Percentiles rank a stretch among this genome's conserved stretches.
Conservation (phyloP, 352 stramenopile genomes). For the Globisporangium apiculatum region DNA sequence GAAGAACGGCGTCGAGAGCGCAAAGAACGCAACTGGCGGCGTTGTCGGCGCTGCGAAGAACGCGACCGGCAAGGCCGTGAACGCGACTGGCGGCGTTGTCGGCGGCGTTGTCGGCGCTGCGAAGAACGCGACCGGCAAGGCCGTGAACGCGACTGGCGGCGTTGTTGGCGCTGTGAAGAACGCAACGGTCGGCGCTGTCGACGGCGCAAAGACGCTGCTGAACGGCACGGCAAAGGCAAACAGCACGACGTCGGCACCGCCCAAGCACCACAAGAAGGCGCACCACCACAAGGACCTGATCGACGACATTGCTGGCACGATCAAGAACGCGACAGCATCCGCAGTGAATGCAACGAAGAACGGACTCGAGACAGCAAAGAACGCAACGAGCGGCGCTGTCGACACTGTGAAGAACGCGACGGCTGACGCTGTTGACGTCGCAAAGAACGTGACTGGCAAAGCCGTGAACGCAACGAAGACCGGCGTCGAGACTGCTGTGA, state of each 20-base stretch:
- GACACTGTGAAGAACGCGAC: not conserved
- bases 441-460: not conserved
- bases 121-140: slow-evolving; percentile 1
- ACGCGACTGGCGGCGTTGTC: not conserved
- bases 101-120: not conserved
- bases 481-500: not conserved
- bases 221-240: not conserved
- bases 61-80: not conserved
- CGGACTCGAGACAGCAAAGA: not conserved
- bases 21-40: not conserved
- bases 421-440: not conserved
- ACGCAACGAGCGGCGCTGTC: too few relatives aligned
- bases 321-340: not conserved
- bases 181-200: slow-evolving; percentile 9
- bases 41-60: not conserved
- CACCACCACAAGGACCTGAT: slow-evolving; percentile 10
- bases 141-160: slow-evolving; percentile 9
- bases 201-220: not conserved
- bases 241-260: not conserved
- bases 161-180: not conserved
- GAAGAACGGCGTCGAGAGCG: not conserved
- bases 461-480: slow-evolving; percentile 4
- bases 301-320: slow-evolving; percentile 5
- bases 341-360: not conserved
- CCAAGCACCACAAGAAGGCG: slow-evolving; percentile 3